Evolutionary conservation across 2,329 filamentous ascomycete species (phyloP), one percentile per base, ranked within the genome.

Genomic region (Neoarthrinium moseri): DNA sequence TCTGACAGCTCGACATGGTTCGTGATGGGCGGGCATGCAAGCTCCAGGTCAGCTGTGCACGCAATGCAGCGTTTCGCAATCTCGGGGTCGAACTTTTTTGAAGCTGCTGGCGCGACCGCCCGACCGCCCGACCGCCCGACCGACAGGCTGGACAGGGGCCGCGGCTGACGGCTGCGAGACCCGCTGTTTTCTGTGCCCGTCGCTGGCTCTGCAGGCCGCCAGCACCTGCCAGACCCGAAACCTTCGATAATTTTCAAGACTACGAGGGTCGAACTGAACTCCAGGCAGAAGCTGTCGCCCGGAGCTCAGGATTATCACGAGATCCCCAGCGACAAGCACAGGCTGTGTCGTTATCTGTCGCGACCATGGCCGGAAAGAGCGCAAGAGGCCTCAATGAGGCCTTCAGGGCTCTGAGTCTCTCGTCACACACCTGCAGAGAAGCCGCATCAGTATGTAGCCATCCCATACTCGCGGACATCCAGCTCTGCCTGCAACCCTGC

Each of bases 1-100:
- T 79, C 64, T 78, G 77, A 62, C 78, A 80, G 64, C 72, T 72
- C 64, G 81, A 78, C 81, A 84, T 84, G 62, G 58, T 59, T 51
- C 48, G 33, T 36, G 42, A 24, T 21, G 35, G 15, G 34, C 26
- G 38, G 12, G 37, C 37, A 43, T 36, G 33, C 24, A 42, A 45
- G 45, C 29, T 30, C 23, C 29, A 24, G 39, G n/a, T 26, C n/a
- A 8, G n/a, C 26, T 29, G n/a, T 7, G 26, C n/a, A 29, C 8
- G n/a, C n/a, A n/a, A n/a, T 38, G 22, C 27, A 29, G 23, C 23
- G 20, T 40, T 17, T 15, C 23, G 15, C 24, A 18, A 27, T 18
- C 23, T 29, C 37, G 37, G 33, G 39, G 36, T 40, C 26, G 42
- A 49, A 45, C 42, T 49, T 49, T 49, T 49, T 42, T 36, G 32